phyloP scores from a whole-genome alignment of 1,284 basidiomycete species.

The Tausonia pullulans region DNA sequence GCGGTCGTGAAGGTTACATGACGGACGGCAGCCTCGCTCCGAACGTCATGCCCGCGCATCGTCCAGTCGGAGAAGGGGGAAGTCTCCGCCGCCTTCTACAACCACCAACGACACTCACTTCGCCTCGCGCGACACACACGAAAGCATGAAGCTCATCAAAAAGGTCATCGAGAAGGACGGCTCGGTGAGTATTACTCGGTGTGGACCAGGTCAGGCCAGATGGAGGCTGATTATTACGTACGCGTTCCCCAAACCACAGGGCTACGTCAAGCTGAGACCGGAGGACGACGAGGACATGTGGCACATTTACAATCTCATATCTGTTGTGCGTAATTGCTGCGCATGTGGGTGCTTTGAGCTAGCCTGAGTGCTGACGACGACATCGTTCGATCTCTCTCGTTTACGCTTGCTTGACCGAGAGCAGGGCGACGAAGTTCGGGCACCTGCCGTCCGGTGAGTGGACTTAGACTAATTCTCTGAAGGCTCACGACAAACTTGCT shows the following conservation, averaged over 20 bases:
- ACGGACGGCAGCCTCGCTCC: too few relatives aligned
- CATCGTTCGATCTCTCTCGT: neutral
- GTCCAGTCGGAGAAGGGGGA: too few relatives aligned
- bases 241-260: constrained; percentile 39
- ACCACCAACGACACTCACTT: neutral
- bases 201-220: neutral
- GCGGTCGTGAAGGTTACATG: too few relatives aligned
- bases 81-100: neutral
- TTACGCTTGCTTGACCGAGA: neutral
- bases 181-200: constrained; percentile 43
- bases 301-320: constrained; percentile 97
- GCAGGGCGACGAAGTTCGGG: constrained; percentile 72
- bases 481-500: neutral
- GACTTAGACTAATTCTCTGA: neutral
- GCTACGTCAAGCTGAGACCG: constrained; percentile 77
- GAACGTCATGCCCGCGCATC: too few relatives aligned
- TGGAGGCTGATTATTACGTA: neutral
- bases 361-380: neutral
- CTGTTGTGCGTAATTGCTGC: constrained; percentile 42
- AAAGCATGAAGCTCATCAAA: constrained; percentile 47
- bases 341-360: too few relatives aligned
- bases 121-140: constrained; percentile 10
- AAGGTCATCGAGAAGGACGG: constrained; percentile 69
- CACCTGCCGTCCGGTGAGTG: constrained; percentile 68
- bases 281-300: constrained; percentile 99